phyloP scores from a whole-genome alignment of 176 grass and related monocot genomes.

The Avena insularis region DNA sequence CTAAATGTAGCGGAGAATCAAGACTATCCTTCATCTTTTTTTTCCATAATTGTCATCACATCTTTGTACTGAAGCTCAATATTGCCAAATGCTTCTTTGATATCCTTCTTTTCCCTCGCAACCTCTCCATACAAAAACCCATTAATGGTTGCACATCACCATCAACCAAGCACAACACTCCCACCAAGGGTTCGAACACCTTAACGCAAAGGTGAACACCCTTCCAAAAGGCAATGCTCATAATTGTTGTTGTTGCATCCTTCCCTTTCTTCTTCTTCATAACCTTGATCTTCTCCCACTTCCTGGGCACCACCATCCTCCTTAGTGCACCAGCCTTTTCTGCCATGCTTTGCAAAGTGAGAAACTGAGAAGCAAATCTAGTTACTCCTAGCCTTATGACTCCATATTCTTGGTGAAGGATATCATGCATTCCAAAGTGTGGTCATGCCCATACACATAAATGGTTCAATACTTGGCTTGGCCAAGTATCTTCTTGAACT shows the following conservation, averaged over 20 bases:
- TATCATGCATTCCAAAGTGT: not conserved
- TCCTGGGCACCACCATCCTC: not conserved
- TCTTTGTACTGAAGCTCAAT: too few relatives aligned
- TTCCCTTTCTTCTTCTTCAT: not conserved
- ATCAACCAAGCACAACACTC: not conserved
- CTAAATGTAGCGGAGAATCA: too few relatives aligned
- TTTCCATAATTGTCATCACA: too few relatives aligned
- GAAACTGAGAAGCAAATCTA: too few relatives aligned
- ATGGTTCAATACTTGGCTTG: too few relatives aligned
- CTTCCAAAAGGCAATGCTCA: not conserved
- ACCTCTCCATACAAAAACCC: not conserved
- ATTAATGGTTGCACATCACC: not conserved
- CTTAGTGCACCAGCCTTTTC: too few relatives aligned
- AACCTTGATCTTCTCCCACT: not conserved
- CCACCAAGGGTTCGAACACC: not conserved
- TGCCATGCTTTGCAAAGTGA: too few relatives aligned
- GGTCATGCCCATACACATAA: too few relatives aligned
- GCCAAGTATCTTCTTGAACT: not conserved
- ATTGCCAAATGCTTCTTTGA: too few relatives aligned
- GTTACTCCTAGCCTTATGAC: too few relatives aligned
- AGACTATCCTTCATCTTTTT: too few relatives aligned
- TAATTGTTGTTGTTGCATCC: not conserved
- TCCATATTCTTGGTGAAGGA: not conserved
- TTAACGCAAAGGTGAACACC: not conserved
- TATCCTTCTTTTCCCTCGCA: not conserved